Percentiles rank a stretch among this genome's conserved stretches.
Conservation (phyloP, 2,329 filamentous ascomycete genomes). For the Botrytis fragariae region DNA sequence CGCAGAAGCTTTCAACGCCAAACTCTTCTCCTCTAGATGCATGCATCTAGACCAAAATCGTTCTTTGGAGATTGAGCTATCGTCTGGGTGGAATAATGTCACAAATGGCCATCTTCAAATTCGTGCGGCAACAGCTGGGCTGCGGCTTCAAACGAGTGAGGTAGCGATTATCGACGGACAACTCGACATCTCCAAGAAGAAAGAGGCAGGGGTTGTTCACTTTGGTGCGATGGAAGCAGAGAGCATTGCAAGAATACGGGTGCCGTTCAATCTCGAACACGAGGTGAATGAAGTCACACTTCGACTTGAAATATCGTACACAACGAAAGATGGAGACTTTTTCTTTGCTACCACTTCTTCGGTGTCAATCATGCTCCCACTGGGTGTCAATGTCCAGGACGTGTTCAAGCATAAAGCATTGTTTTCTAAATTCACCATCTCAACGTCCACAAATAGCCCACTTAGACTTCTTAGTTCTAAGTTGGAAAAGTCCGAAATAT, state of each 20-base stretch:
- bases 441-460: slow-evolving; percentile 72
- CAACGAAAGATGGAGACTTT: slow-evolving; percentile 64
- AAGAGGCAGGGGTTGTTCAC: slow-evolving; percentile 53
- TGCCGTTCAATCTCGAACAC: slow-evolving; percentile 83
- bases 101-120: slow-evolving; percentile 58
- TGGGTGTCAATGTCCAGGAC: slow-evolving; percentile 96
- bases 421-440: slow-evolving; percentile 89
- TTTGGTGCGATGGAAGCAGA: slow-evolving; percentile 49
- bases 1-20: slow-evolving; percentile 64
- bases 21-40: slow-evolving; percentile 62
- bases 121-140: slow-evolving; percentile 62
- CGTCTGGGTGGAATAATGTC: slow-evolving; percentile 71
- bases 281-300: slow-evolving; percentile 68
- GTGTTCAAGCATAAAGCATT: slow-evolving; percentile 81
- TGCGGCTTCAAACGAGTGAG: slow-evolving; percentile 62
- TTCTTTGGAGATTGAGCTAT: slow-evolving; percentile 70
- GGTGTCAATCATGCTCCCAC: slow-evolving; percentile 71
- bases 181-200: slow-evolving; percentile 47
- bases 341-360: slow-evolving; percentile 60
- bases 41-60: slow-evolving; percentile 80
- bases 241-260: slow-evolving; percentile 55
- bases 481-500: slow-evolving; percentile 68
- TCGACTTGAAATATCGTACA: slow-evolving; percentile 73
- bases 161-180: slow-evolving; percentile 48
- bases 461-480: slow-evolving; percentile 69